phyloP scores from a whole-genome alignment of 1,284 basidiomycete genomes.

The Thecaphora thlaspeos region DNA sequence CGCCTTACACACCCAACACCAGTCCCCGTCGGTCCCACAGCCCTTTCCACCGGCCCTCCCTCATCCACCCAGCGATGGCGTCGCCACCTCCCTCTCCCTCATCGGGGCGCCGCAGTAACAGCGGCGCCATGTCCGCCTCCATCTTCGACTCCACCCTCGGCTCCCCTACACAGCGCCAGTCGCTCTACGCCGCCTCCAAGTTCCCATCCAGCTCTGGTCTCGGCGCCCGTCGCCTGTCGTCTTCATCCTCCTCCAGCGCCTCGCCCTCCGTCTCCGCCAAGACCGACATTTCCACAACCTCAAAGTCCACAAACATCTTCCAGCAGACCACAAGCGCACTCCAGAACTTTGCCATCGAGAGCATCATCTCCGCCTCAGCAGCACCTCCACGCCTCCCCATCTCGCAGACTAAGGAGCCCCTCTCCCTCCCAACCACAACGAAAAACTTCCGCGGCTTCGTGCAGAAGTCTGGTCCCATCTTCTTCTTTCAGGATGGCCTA shows the following conservation, averaged over 20 bases:
- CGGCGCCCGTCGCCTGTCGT: conserved; percentile 11
- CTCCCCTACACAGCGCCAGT: not conserved
- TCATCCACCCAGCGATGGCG: too few species aligned
- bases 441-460: conserved; percentile 56
- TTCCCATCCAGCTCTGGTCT: not conserved
- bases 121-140: too few species aligned
- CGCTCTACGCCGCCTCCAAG: not conserved
- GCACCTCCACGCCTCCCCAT: conserved; percentile 49
- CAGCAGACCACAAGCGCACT: conserved; percentile 39
- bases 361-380: conserved; percentile 39
- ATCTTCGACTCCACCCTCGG: too few species aligned
- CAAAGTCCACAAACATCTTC: conserved; percentile 9
- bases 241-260: conserved; percentile 2
- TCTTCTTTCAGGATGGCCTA: conserved; percentile 55
- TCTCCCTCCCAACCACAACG: conserved; percentile 51
- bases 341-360: conserved; percentile 42
- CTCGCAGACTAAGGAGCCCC: conserved; percentile 49
- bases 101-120: too few species aligned
- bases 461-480: conserved; percentile 54
- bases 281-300: conserved; percentile 11
- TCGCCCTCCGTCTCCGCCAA: conserved; percentile 2
- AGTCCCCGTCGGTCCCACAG: too few species aligned
- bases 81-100: too few species aligned
- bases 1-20: too few species aligned
- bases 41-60: too few species aligned